phyloP scores from a whole-genome alignment of 768 basidiomycete genomes.

The Termitomyces bulborhizus region DNA sequence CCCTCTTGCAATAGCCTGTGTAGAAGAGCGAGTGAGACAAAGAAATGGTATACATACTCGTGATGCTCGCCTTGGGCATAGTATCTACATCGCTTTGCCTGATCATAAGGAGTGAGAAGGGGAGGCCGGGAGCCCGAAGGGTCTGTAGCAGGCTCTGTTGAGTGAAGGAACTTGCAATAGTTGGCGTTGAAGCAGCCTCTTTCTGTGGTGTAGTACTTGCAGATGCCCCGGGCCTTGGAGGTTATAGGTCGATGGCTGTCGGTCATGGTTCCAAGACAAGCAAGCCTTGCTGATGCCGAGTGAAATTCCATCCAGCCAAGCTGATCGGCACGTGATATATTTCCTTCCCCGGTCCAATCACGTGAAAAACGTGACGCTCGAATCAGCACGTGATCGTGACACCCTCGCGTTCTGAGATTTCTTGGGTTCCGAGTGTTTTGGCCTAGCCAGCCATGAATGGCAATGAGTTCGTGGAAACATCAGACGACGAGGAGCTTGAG shows the following conservation, averaged over 20 bases:
- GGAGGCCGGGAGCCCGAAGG: constrained; percentile 25
- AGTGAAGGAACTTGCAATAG: constrained; percentile 75
- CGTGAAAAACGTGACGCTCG: not conserved
- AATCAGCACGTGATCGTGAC: constrained; percentile 6
- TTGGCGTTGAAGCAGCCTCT: constrained; percentile 68
- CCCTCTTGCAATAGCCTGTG: constrained; percentile 65
- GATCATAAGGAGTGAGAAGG: constrained; percentile 60
- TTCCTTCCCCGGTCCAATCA: not conserved
- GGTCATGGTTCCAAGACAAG: constrained; percentile 10
- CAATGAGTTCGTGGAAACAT: constrained; percentile 53
- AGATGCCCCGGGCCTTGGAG: constrained; percentile 66
- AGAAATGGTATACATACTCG: not conserved
- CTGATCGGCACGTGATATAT: constrained; percentile 4
- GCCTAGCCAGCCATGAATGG: constrained; percentile 19
- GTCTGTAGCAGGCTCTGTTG: constrained; percentile 23
- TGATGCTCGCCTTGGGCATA: constrained; percentile 46
- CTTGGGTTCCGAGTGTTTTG: not conserved
- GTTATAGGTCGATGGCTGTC: constrained; percentile 46
- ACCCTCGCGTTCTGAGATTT: constrained; percentile 1
- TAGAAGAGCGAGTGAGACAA: not conserved
- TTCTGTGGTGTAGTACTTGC: constrained; percentile 55
- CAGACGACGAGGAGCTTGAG: constrained; percentile 56
- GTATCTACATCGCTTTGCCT: constrained; percentile 62
- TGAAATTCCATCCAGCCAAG: not conserved
- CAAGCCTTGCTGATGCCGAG: not conserved